A percentile compares a stretch with the other conserved stretches of the same genome.
phyloP scores from a whole-genome alignment of 1,284 basidiomycete genomes.

The Meira nashicola region DNA sequence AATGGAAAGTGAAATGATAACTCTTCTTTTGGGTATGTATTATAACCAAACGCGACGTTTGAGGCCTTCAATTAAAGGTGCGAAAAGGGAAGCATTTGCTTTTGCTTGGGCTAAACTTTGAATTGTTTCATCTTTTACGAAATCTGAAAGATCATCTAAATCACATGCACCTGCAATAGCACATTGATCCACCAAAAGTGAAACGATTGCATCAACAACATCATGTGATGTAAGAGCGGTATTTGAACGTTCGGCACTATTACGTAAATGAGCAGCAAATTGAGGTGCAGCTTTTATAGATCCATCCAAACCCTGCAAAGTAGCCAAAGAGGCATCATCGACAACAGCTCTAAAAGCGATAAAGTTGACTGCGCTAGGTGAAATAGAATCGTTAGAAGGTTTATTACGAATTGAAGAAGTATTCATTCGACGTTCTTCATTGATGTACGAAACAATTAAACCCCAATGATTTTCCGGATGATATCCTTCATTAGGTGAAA shows the following conservation, averaged over 20 bases:
- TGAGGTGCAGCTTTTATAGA: not conserved
- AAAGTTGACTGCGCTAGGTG: slow-evolving; percentile 19
- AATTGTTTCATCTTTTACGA: slow-evolving; percentile 34
- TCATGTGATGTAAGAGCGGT: slow-evolving; percentile 56
- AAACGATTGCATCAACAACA: slow-evolving; percentile 83
- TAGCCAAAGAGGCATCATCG: slow-evolving; percentile 24
- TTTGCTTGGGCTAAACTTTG: slow-evolving; percentile 45
- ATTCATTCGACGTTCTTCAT: slow-evolving; percentile 25
- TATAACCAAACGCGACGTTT: slow-evolving; percentile 45
- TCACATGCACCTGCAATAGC: slow-evolving; percentile 32
- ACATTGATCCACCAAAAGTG: slow-evolving; percentile 68
- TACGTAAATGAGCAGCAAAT: not conserved
- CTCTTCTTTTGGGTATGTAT: not conserved
- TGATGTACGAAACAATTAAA: slow-evolving; percentile 33
- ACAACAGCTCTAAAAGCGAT: slow-evolving; percentile 40
- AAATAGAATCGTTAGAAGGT: slow-evolving; percentile 15
- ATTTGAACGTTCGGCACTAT: not conserved
- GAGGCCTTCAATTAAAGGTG: slow-evolving; percentile 37
- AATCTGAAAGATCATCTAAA: slow-evolving; percentile 16
- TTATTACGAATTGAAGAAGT: slow-evolving; percentile 33
- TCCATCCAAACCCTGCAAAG: not conserved
- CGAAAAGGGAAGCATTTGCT: slow-evolving; percentile 33
- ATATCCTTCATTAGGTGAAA: slow-evolving; percentile 34
- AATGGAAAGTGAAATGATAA: too few species aligned
- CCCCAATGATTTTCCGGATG: slow-evolving; percentile 47